phyloP scores from a whole-genome alignment of 805 yeast species.

The Priceomyces medius region DNA sequence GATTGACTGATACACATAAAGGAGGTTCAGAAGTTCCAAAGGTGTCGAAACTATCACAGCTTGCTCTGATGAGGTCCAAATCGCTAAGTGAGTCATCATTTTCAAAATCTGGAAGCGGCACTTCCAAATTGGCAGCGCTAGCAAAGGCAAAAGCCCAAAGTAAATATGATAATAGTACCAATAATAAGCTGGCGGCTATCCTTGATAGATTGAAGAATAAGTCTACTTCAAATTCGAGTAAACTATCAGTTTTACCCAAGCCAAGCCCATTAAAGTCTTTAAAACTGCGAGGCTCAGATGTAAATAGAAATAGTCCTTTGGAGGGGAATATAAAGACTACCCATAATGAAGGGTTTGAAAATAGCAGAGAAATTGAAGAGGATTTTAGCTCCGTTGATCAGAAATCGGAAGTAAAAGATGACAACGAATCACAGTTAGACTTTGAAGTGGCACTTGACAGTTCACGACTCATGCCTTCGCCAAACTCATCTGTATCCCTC shows the following conservation, averaged over 20 bases:
- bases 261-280: neutral
- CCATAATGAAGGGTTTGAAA: no score
- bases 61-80: slow-evolving; percentile 21
- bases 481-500: slow-evolving; percentile 14
- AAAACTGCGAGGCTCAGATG: neutral
- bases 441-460: slow-evolving; percentile 5
- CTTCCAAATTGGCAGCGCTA: slow-evolving; percentile 42
- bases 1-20: neutral
- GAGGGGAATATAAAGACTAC: no score
- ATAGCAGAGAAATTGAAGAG: neutral
- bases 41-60: slow-evolving; percentile 24
- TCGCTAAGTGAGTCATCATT: neutral
- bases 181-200: slow-evolving; percentile 6
- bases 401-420: neutral
- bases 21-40: neutral
- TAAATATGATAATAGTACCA: neutral
- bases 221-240: neutral
- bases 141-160: slow-evolving; percentile 40
- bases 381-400: neutral
- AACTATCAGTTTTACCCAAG: neutral
- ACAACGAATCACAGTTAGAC: neutral
- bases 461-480: slow-evolving; percentile 10
- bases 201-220: slow-evolving; percentile 1
- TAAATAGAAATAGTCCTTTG: neutral
- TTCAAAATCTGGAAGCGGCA: slow-evolving; percentile 20